Conservation (phyloP, 106 monocot genomes). For the Dendrobium catenatum region DNA sequence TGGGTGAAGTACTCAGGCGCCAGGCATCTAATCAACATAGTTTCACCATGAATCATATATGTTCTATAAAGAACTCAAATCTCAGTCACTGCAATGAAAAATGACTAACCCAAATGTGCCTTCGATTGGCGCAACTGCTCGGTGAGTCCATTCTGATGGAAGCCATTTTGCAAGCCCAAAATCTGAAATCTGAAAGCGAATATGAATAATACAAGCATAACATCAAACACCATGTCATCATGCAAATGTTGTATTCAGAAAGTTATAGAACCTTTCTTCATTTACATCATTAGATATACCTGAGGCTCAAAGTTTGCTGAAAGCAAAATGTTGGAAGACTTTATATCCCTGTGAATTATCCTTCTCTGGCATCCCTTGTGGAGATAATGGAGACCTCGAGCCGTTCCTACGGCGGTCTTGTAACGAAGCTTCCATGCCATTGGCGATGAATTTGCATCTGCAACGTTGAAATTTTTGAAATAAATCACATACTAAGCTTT, state of each 20-base stretch:
- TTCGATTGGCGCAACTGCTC: constrained; percentile 49
- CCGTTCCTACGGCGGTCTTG: constrained; percentile 38
- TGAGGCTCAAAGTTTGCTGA: constrained; percentile 46
- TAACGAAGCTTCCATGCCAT: constrained; percentile 40
- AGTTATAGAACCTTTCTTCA: background rate
- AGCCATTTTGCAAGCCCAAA: constrained; percentile 70
- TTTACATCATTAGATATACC: constrained; percentile 9
- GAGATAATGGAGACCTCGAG: constrained; percentile 51
- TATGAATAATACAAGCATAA: background rate
- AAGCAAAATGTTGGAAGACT: constrained; percentile 56
- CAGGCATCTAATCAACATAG: constrained; percentile 37
- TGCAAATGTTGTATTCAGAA: background rate
- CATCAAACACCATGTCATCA: background rate
- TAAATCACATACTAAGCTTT: background rate
- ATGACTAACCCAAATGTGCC: constrained; percentile 47
- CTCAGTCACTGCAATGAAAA: background rate
- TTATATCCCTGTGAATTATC: constrained; percentile 67
- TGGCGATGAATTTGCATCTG: constrained; percentile 36
- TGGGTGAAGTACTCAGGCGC: constrained; percentile 89
- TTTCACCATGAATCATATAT: background rate
- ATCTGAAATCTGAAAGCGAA: constrained; percentile 44
- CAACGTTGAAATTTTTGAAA: background rate
- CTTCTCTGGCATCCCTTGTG: constrained; percentile 67
- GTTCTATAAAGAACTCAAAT: background rate
- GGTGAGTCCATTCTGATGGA: constrained; percentile 51